Base-by-base conservation (phyloP, 2,329 filamentous ascomycete genomes). In the Teratosphaeria gauchensis region DNA sequence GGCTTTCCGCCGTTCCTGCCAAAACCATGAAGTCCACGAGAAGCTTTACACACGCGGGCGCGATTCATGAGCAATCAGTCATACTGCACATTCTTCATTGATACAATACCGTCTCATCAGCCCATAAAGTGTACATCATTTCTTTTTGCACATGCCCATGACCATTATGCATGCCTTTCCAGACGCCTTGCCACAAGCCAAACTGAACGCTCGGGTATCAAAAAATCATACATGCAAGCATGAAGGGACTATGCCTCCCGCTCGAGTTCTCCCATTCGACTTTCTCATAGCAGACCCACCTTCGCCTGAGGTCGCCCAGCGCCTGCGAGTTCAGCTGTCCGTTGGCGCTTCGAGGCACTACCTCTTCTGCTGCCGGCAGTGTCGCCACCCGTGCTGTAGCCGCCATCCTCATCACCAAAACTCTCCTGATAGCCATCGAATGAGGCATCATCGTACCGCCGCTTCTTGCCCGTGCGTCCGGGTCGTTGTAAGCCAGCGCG, bases 361-460 rank as follows among this genome's bases (percentile, higher is more conserved):
- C 51, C 58, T 35, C 58, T 28, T 28, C 66, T 60, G 46, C 62
- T 54, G 24, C 59, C 74, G 58, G 87, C 84, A 65, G 88, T 87
- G 65, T 84, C 84, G 64, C 88, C 87, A 59, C 84, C 86, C 24
- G 87, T 89, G 24, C 86, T 89, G 68, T 90, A 89, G 68, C 90
- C 84, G 58, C 79, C 83, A 62, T 87, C 87, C 62, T 90, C 87
- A 9, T 80, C 80, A 64, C 80, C 54, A 51, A 58, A 90, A 35
- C 85, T 85, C 64, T 90, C 87, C 52, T 83, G 82, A 67, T 91
- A 91, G 51, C 88, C 88, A 66, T 88, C 84, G 68, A 83, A 92
- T 66, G 85, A 89, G 65, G 80, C 82, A 63, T 92, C 88, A 46
- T 86, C 84, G 69, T 91, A 92, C 62, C 85, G 83, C 54, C 89